phyloP scores from a whole-genome alignment of 2,329 filamentous ascomycete species.

The Massarina eburnea region DNA sequence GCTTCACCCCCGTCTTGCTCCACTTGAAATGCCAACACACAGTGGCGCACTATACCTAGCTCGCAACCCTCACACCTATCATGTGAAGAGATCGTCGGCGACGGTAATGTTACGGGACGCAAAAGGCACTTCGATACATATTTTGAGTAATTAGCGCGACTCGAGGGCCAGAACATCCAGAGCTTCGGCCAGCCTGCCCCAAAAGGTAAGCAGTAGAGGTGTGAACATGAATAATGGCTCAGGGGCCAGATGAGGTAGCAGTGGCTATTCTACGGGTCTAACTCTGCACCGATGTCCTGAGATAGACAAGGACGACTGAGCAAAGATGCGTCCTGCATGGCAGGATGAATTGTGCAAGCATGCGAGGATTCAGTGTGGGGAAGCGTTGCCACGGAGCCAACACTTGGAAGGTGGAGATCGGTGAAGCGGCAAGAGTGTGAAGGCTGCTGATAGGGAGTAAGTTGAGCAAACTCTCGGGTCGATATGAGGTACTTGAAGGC shows the following conservation, averaged over 20 bases:
- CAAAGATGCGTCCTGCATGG: not conserved
- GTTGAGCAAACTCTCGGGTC: not conserved
- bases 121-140: not conserved
- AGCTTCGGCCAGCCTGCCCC: not conserved
- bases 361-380: not conserved
- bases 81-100: not conserved
- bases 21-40: too few species aligned
- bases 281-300: not conserved
- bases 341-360: not conserved
- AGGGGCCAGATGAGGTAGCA: not conserved
- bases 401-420: not conserved
- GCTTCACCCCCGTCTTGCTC: too few species aligned
- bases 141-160: not conserved
- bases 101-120: not conserved
- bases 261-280: not conserved
- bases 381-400: not conserved
- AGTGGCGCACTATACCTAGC: too few species aligned
- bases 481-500: conserved; percentile 11
- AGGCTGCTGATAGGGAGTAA: conserved; percentile 5
- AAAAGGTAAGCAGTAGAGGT: not conserved
- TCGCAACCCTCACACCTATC: not conserved
- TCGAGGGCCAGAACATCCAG: not conserved
- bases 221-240: not conserved
- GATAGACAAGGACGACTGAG: not conserved
- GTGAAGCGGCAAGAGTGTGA: not conserved